phyloP scores from a whole-genome alignment of 768 basidiomycete genomes.

The Scleroderma citrinum region DNA sequence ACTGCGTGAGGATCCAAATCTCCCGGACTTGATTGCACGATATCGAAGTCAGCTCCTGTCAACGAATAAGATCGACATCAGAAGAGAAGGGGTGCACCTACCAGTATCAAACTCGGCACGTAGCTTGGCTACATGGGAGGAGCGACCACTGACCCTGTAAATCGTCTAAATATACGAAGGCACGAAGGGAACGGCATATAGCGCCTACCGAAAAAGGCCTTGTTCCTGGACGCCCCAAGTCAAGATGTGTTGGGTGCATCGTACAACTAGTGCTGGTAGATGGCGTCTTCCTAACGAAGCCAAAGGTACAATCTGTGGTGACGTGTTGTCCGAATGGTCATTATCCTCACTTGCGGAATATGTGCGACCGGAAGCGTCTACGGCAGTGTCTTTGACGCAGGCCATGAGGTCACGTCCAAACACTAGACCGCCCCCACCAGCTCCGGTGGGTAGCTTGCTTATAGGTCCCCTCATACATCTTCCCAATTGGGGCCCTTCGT shows the following conservation, averaged over 20 bases:
- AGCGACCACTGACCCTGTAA: constrained; percentile 77
- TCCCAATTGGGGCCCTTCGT: constrained; percentile 52
- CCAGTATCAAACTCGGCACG: constrained; percentile 80
- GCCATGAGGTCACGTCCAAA: constrained; percentile 57
- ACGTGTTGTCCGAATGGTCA: not conserved
- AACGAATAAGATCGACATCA: constrained; percentile 26
- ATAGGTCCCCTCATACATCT: constrained; percentile 50
- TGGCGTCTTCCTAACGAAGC: constrained; percentile 40
- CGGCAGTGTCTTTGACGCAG: constrained; percentile 53
- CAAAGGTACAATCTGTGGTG: constrained; percentile 14
- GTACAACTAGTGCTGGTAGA: constrained; percentile 71
- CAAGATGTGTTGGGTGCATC: constrained; percentile 79
- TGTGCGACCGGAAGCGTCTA: constrained; percentile 22
- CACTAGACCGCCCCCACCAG: constrained; percentile 46
- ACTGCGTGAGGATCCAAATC: constrained; percentile 95
- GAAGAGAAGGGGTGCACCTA: constrained; percentile 21
- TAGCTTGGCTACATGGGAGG: constrained; percentile 72
- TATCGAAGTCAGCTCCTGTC: constrained; percentile 87
- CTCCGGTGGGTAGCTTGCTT: constrained; percentile 28
- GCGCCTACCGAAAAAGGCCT: constrained; percentile 75
- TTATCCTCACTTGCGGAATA: constrained; percentile 3
- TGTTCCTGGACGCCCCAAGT: constrained; percentile 84
- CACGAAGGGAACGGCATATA: too few species aligned
- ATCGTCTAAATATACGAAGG: constrained; percentile 4
- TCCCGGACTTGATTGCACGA: constrained; percentile 69